Percentiles rank a stretch among this genome's conserved stretches.
These are phyloP conservation scores for Orychophragmus violaceus DNA, from an alignment of 345 rosid genomes.

Conservation along the genomic window DNA sequence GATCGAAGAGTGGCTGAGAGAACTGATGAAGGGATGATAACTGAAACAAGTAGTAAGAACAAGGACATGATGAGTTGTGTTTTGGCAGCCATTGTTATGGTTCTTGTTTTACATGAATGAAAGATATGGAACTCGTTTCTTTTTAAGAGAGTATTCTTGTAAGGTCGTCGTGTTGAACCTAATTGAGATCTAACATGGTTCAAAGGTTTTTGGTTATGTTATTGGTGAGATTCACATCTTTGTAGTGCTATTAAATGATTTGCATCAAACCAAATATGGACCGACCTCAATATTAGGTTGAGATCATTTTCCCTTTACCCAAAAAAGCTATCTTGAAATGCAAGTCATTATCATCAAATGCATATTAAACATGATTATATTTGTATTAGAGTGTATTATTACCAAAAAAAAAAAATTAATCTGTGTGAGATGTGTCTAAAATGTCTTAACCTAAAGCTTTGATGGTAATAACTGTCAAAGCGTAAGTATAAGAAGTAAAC, in stretches of 20 bases:
- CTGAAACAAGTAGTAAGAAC: conserved; percentile 15
- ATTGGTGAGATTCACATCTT: conserved; percentile 23
- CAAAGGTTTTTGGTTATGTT: conserved; percentile 3
- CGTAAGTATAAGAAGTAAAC: no score
- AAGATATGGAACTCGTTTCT: conserved; percentile 3
- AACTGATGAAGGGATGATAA: conserved; percentile 22
- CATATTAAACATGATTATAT: not conserved
- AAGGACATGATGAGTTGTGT: conserved; percentile 20
- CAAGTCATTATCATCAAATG: not conserved
- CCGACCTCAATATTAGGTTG: not conserved
- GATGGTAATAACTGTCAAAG: no score
- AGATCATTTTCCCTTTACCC: not conserved
- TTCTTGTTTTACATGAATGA: not conserved
- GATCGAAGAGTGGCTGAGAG: conserved; percentile 29
- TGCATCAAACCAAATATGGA: not conserved
- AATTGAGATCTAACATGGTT: conserved; percentile 17
- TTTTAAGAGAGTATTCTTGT: conserved; percentile 12
- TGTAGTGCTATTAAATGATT: not conserved
- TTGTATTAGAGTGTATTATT: not conserved
- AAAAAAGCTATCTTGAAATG: not conserved
- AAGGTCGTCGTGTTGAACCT: conserved; percentile 25
- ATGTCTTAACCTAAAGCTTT: no score
- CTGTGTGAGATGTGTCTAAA: not conserved
- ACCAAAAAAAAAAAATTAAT: not conserved
- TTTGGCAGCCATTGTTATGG: conserved; percentile 28